phyloP scores from a whole-genome alignment of 805 yeast genomes.

The Lachancea dasiensis region DNA sequence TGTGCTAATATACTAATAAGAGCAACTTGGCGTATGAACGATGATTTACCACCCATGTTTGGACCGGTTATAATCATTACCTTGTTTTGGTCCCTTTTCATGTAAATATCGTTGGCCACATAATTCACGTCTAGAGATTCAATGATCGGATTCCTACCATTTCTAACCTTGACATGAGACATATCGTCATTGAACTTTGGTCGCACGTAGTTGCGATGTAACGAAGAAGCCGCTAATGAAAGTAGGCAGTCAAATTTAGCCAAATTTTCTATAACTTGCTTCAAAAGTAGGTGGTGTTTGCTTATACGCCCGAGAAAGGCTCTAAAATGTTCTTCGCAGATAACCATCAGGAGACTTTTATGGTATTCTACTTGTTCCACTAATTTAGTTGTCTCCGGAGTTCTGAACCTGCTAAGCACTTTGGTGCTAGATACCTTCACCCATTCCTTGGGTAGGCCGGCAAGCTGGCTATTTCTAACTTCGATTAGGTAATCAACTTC shows the following conservation, averaged over 20 bases:
- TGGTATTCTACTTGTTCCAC: slow-evolving; percentile 54
- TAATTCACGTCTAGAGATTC: slow-evolving; percentile 45
- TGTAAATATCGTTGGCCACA: slow-evolving; percentile 60
- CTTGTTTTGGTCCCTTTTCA: slow-evolving; percentile 43
- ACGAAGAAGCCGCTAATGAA: slow-evolving; percentile 58
- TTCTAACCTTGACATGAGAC: slow-evolving; percentile 44
- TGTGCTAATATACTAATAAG: slow-evolving; percentile 67
- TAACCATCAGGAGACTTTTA: slow-evolving; percentile 40
- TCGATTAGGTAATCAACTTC: slow-evolving; percentile 74
- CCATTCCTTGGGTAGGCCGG: slow-evolving; percentile 68
- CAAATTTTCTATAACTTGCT: slow-evolving; percentile 41
- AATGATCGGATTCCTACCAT: slow-evolving; percentile 64
- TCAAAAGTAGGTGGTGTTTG: slow-evolving; percentile 33
- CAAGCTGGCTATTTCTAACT: slow-evolving; percentile 53
- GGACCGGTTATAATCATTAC: slow-evolving; percentile 75
- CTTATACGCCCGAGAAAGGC: slow-evolving; percentile 36
- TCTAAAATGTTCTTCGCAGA: slow-evolving; percentile 25
- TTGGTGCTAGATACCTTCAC: slow-evolving; percentile 64
- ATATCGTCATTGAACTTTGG: slow-evolving; percentile 45
- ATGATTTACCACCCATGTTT: slow-evolving; percentile 84
- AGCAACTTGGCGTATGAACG: slow-evolving; percentile 70
- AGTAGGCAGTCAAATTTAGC: slow-evolving; percentile 60
- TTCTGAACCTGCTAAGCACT: slow-evolving; percentile 62
- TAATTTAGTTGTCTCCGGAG: slow-evolving; percentile 50
- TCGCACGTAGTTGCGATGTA: slow-evolving; percentile 40